phyloP scores from a whole-genome alignment of 805 yeast genomes.

The Wilhelminamyces savonicus region DNA sequence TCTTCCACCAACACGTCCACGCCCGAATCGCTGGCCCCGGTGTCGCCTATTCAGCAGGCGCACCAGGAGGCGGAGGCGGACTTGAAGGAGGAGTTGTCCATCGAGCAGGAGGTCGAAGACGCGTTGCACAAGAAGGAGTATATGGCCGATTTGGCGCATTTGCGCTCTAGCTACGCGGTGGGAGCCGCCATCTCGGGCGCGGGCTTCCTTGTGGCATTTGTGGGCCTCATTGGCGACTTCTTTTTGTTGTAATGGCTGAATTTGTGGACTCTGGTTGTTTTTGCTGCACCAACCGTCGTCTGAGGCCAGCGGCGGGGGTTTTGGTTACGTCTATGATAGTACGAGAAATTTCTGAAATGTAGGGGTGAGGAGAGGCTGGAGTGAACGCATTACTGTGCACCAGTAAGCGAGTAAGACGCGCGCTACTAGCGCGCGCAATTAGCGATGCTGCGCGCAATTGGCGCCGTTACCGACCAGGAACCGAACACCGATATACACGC shows the following conservation, averaged over 20 bases:
- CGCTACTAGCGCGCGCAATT: too few species aligned
- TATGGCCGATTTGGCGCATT: conserved; percentile 19
- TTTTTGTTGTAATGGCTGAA: conserved; percentile 1
- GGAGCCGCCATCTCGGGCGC: conserved; percentile 38
- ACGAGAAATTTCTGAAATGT: too few species aligned
- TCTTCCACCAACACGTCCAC: conserved; percentile 9
- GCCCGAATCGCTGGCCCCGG: conserved; percentile 21
- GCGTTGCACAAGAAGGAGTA: conserved; percentile 30
- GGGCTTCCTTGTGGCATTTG: conserved; percentile 42
- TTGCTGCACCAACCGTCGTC: too few species aligned
- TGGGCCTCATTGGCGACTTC: conserved; percentile 56
- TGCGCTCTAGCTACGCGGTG: conserved; percentile 31
- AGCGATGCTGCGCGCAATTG: too few species aligned
- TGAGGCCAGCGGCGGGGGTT: too few species aligned
- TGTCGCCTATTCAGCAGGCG: conserved; percentile 20
- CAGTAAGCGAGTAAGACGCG: too few species aligned
- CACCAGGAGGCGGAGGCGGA: conserved; percentile 39
- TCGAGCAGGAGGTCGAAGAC: conserved; percentile 37
- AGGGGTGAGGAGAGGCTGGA: too few species aligned
- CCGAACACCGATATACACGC: too few species aligned
- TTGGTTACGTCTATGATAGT: too few species aligned
- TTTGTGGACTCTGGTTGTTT: too few species aligned
- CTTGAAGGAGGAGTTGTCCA: conserved; percentile 24
- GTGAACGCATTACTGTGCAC: too few species aligned
- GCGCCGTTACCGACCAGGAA: too few species aligned